Evolutionary conservation across 345 rosid species (phyloP).

Genomic region (Limnanthes douglasii): DNA sequence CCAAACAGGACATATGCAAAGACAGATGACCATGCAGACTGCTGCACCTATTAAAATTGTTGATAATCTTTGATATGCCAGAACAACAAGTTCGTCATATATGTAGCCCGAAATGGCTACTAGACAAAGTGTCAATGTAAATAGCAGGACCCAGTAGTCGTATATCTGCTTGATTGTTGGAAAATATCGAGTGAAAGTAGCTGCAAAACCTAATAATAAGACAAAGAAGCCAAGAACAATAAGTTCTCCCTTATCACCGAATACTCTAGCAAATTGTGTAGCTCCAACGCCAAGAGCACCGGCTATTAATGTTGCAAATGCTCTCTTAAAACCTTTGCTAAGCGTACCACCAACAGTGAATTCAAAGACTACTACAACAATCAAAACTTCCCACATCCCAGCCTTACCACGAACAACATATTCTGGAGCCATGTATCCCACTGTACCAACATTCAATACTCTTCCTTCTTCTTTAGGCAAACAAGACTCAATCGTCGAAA

Average conservation of each 20-base stretch:
- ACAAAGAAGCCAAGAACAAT: slow-evolving; percentile 33
- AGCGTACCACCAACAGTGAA: too few relatives aligned
- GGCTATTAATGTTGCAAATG: slow-evolving; percentile 34
- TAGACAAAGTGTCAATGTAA: slow-evolving; percentile 43
- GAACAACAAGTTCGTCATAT: slow-evolving; percentile 13
- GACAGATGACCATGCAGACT: slow-evolving; percentile 13
- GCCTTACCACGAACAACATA: too few relatives aligned
- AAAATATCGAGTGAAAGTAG: slow-evolving; percentile 37
- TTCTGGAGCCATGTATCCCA: too few relatives aligned
- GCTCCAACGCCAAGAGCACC: slow-evolving; percentile 35
- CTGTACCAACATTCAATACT: too few relatives aligned
- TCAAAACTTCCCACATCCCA: too few relatives aligned
- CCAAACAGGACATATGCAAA: slow-evolving; percentile 31
- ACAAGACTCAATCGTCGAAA: too few relatives aligned
- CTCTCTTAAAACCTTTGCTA: slow-evolving; percentile 31
- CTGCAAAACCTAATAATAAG: slow-evolving; percentile 31
- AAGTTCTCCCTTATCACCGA: slow-evolving; percentile 26
- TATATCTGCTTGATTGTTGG: slow-evolving; percentile 47
- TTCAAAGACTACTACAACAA: too few relatives aligned
- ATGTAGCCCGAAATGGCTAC: slow-evolving; percentile 37
- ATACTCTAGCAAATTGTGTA: slow-evolving; percentile 23
- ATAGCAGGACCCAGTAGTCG: slow-evolving; percentile 44
- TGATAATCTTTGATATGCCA: slow-evolving; percentile 24
- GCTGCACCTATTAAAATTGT: slow-evolving; percentile 36
- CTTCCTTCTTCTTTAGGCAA: too few relatives aligned